phyloP scores from a whole-genome alignment of 495 filamentous ascomycete species.

The Patellaria atrata region DNA sequence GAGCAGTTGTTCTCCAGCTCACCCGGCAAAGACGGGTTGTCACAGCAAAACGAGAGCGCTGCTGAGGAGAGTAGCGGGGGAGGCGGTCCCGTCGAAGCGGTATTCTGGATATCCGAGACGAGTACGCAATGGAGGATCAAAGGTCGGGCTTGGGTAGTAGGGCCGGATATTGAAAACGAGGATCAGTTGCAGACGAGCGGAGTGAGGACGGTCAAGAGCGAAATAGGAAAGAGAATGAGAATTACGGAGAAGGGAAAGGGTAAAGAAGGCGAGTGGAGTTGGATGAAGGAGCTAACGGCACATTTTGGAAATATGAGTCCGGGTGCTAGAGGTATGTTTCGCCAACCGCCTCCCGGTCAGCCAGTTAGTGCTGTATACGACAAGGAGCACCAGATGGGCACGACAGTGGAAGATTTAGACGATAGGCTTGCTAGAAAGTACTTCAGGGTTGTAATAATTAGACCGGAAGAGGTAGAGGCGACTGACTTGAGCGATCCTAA shows the following conservation, averaged over 20 bases:
- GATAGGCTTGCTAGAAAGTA: conserved; percentile 58
- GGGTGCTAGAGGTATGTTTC: conserved; percentile 32
- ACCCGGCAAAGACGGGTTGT: conserved; percentile 23
- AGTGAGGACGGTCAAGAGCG: conserved; percentile 33
- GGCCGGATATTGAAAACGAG: conserved; percentile 37
- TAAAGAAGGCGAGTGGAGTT: conserved; percentile 32
- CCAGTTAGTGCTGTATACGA: conserved; percentile 34
- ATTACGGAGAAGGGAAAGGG: conserved; percentile 22
- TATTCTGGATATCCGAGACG: conserved; percentile 63
- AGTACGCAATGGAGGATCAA: conserved; percentile 74
- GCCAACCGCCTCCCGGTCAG: conserved; percentile 58
- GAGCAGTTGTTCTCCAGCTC: conserved; percentile 44
- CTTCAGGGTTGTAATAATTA: conserved; percentile 74
- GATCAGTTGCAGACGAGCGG: conserved; percentile 30
- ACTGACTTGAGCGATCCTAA: conserved; percentile 56
- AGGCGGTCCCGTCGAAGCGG: conserved; percentile 59
- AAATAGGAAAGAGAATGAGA: conserved; percentile 31
- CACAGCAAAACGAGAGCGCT: conserved; percentile 13
- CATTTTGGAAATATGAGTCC: conserved; percentile 83
- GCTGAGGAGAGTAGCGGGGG: conserved; percentile 39
- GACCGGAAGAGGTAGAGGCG: conserved; percentile 65
- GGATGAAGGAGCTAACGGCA: conserved; percentile 59
- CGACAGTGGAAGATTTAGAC: conserved; percentile 52
- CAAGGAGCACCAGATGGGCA: conserved; percentile 43
- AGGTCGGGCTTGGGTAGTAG: conserved; percentile 48